These are phyloP conservation scores for Claviceps spartinae DNA, from an alignment of 2,329 filamentous ascomycete genomes.

Conservation along the genomic window DNA sequence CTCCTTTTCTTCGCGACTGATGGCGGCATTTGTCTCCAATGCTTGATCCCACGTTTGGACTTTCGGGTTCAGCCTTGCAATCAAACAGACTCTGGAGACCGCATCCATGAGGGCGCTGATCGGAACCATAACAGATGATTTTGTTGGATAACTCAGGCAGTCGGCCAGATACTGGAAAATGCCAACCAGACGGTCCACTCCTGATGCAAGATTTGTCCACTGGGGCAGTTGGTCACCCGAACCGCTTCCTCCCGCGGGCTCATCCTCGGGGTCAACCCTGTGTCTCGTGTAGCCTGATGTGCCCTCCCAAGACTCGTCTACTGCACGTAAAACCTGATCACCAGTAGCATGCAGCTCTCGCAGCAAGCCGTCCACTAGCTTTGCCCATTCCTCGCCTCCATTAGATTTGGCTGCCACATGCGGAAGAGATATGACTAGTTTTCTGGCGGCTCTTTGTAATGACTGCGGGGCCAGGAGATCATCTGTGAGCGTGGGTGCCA, in stretches of 20 bases:
- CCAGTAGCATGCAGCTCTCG: slow-evolving; percentile 55
- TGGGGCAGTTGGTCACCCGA: slow-evolving; percentile 39
- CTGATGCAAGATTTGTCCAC: slow-evolving; percentile 66
- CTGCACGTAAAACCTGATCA: slow-evolving; percentile 63
- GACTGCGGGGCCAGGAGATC: slow-evolving; percentile 32
- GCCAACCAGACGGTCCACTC: slow-evolving; percentile 53
- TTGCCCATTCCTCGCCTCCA: slow-evolving; percentile 65
- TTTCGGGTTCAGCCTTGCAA: slow-evolving; percentile 39
- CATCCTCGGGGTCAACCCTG: slow-evolving; percentile 29
- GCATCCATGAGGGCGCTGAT: slow-evolving; percentile 56
- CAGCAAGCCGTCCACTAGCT: slow-evolving; percentile 47
- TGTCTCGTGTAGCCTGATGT: slow-evolving; percentile 35
- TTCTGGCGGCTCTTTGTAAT: slow-evolving; percentile 45
- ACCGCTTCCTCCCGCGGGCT: slow-evolving; percentile 33
- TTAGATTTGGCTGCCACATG: slow-evolving; percentile 71
- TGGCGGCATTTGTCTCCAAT: slow-evolving; percentile 55
- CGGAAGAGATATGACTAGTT: slow-evolving; percentile 57
- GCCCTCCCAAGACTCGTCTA: slow-evolving; percentile 73
- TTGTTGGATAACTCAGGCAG: slow-evolving; percentile 51
- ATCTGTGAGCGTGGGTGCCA: slow-evolving; percentile 51
- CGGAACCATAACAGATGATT: slow-evolving; percentile 51
- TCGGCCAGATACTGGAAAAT: slow-evolving; percentile 52
- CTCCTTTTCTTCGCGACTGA: slow-evolving; percentile 70
- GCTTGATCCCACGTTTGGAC: slow-evolving; percentile 33
- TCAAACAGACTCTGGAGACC: slow-evolving; percentile 53